Percentiles rank a stretch among this genome's conserved stretches.
Evolutionary conservation across 2,329 filamentous ascomycete species (phyloP).

Genomic region (Aureobasidium sp.): DNA sequence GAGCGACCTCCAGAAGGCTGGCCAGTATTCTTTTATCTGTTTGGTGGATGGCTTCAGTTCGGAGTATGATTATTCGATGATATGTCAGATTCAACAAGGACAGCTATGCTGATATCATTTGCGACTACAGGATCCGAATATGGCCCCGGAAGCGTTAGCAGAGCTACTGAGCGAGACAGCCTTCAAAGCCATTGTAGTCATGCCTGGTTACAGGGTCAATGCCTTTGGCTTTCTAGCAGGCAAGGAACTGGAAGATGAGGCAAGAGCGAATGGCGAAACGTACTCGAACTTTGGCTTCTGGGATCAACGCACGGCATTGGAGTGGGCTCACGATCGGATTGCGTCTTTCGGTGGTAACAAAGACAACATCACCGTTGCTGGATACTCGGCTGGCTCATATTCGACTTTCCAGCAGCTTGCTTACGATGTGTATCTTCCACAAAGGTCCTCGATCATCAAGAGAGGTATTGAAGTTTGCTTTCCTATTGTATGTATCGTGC

Average conservation of each 20-base stretch:
- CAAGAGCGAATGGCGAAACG: conserved; percentile 31
- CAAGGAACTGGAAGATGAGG: conserved; percentile 40
- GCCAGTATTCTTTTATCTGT: conserved; percentile 54
- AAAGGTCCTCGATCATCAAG: conserved; percentile 42
- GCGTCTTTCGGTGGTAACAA: conserved; percentile 46
- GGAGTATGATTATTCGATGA: conserved; percentile 27
- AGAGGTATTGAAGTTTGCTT: conserved; percentile 31
- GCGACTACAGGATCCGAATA: conserved; percentile 34
- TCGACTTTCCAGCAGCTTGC: conserved; percentile 52
- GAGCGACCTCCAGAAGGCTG: conserved; percentile 42
- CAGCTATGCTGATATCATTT: neutral
- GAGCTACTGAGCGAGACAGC: conserved; percentile 44
- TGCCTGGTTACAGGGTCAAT: conserved; percentile 52
- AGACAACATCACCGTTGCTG: conserved; percentile 46
- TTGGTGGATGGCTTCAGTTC: conserved; percentile 52
- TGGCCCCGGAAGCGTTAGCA: conserved; percentile 33
- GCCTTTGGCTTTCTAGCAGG: conserved; percentile 51
- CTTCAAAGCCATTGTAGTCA: conserved; percentile 46
- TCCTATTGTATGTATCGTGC: neutral
- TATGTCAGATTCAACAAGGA: too few species aligned
- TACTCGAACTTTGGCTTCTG: conserved; percentile 50
- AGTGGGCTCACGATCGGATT: conserved; percentile 50
- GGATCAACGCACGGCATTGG: conserved; percentile 50
- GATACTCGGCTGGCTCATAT: conserved; percentile 51
- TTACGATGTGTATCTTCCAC: conserved; percentile 46